Evolutionary conservation across 2,329 filamentous ascomycete species (phyloP), one percentile per base, ranked within the genome.

Genomic region (Hymenoscyphus fraxineus): DNA sequence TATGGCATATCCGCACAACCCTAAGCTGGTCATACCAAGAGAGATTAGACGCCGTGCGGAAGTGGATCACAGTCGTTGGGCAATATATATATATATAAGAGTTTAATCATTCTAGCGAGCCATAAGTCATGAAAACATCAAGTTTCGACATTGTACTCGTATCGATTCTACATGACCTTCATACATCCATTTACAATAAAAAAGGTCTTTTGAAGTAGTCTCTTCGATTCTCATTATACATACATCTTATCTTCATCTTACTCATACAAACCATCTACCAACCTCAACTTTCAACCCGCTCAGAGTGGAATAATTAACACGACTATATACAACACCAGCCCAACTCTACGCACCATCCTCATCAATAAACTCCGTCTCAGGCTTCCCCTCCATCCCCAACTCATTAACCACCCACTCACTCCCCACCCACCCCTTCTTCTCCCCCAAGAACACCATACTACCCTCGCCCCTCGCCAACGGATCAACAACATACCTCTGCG

Each of bases 371-470:
- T 54, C 47, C 47, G 47, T 27, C 47, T 54, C 47, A 13, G 1
- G 3, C 10, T 54, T 54, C 9, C 19, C 47, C 10, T 22, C 47
- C 62, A 93, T 88, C 6, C 82, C 85, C 79, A 97, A 86, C 75
- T 94, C 90, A 66, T 86, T 85, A 32, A 92, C 80, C 61, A 85
- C 84, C 94, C 94, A 98, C 15, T 80, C 79, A 31, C 80, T 82
- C 69, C 92, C 88, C 31, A 89, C 85, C 88, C 91, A 97, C 12
- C 88, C 82, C 76, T 91, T 91, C 79, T 88, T 90, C 80, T 94
- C 89, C 44, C 94, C 94, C 3, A 99, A 81, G 67, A 98, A 89
- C 27, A 89, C 86, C 31, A 88, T 80, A 61, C 86, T 85, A 64
- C 88, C 87, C 66, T 86, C 78, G 44, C 82, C 79, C 63, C 83